These are phyloP conservation scores for Thalassiosira gravida DNA, from an alignment of 352 stramenopile genomes.

Conservation along the genomic window DNA sequence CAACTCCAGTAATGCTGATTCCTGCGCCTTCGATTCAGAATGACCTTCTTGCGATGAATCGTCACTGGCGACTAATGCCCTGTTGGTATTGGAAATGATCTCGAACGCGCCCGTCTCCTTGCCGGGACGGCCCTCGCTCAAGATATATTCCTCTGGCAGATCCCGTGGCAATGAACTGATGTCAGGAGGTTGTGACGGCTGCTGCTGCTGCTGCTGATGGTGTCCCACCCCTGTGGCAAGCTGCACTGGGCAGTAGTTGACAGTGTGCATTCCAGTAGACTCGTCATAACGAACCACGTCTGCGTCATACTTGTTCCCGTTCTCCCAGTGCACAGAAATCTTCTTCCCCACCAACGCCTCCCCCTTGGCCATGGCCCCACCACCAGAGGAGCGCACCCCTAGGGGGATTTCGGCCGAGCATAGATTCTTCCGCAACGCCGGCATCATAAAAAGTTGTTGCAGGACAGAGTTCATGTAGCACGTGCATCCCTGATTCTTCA, in stretches of 20 bases:
- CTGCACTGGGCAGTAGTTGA: conserved; percentile 75
- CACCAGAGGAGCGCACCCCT: conserved; percentile 86
- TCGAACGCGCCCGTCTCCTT: conserved; percentile 95
- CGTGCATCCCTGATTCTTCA: conserved; percentile 97
- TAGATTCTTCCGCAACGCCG: conserved; percentile 76
- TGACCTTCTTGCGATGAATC: conserved; percentile 14
- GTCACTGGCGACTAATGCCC: conserved; percentile 74
- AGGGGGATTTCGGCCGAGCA: conserved; percentile 75
- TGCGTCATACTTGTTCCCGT: conserved; percentile 92
- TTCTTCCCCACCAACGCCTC: conserved; percentile 87
- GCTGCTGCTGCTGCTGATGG: conserved; percentile 33
- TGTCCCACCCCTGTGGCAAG: conserved; percentile 38
- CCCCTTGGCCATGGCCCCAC: conserved; percentile 77
- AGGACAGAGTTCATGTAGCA: conserved; percentile 99
- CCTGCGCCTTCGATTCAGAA: conserved; percentile 4
- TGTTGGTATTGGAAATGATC: conserved; percentile 89
- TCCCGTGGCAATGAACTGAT: conserved; percentile 84
- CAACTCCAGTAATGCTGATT: conserved; percentile 31
- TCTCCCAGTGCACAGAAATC: conserved; percentile 92
- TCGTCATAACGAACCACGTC: conserved; percentile 90
- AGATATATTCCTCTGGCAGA: conserved; percentile 89
- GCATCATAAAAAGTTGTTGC: conserved; percentile 94
- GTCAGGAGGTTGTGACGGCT: conserved; percentile 62
- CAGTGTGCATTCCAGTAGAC: conserved; percentile 83
- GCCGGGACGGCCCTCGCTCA: conserved; percentile 91